phyloP scores from a whole-genome alignment of 2,329 filamentous ascomycete genomes.

The Sporothrix curviconia region DNA sequence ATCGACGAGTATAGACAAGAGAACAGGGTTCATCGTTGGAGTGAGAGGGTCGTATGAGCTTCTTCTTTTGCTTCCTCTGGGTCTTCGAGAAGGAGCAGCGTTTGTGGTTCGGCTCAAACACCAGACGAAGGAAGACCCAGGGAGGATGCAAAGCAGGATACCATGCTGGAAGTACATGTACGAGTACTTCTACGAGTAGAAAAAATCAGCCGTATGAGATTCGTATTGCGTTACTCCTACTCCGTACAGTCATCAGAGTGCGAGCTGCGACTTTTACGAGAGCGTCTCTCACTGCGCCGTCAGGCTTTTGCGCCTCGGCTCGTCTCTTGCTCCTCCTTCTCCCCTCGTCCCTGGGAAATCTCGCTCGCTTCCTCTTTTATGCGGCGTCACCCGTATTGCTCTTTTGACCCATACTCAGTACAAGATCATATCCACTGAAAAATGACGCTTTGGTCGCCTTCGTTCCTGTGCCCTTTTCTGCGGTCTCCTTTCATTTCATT shows the following conservation, averaged over 20 bases:
- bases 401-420: not conserved
- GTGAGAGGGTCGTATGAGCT: not conserved
- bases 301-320: not conserved
- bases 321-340: not conserved
- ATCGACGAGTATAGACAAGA: no score
- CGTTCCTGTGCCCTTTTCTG: no score
- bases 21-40: not conserved
- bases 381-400: not conserved
- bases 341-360: not conserved
- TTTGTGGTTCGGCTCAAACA: not conserved
- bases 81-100: not conserved
- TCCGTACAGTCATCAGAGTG: no score
- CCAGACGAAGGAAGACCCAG: not conserved
- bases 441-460: no score
- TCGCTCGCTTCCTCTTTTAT: conserved; percentile 1
- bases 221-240: no score
- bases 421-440: no score
- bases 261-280: not conserved
- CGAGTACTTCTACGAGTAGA: no score
- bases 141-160: not conserved
- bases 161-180: no score
- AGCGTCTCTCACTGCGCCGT: not conserved
- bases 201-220: no score
- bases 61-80: not conserved
- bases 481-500: no score